Evolutionary conservation across 306 rosid species (phyloP).

Genomic region (apple (Malus domestica)): ASM211411v1 NC_041791.1:32166501-32167000

Average conservation of each 20-base stretch:
- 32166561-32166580: not conserved
- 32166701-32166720: not conserved
- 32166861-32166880: rapidly evolving
- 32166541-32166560: not conserved
- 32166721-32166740: not conserved
- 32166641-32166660: not conserved
- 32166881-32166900: slow-evolving; percentile 29
- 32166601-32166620: not conserved
- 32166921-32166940: not conserved
- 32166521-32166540: not conserved
- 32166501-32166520: too few species aligned
- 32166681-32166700: rapidly evolving
- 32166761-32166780: not conserved
- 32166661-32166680: not conserved
- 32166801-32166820: not conserved
- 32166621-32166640: not conserved
- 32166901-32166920: slow-evolving; percentile 13
- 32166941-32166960: not conserved
- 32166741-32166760: not conserved
- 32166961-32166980: not conserved
- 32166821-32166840: not conserved
- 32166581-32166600: not conserved
- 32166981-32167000: not conserved
- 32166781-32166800: not conserved
- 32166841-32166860: not conserved